Conservation (phyloP, 257 asterid species). For the Solanum clarkiae region DNA sequence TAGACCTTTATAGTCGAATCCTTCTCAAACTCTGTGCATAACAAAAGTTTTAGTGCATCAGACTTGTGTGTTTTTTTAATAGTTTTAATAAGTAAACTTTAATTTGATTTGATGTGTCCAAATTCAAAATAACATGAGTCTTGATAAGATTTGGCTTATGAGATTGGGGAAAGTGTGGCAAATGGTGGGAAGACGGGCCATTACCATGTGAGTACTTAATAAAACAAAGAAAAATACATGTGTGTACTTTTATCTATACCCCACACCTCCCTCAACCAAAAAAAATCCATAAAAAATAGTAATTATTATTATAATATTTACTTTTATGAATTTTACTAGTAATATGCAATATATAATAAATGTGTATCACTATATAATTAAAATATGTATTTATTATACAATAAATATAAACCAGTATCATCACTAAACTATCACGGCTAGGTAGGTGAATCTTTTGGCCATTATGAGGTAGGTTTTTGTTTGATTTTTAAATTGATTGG, state of each 20-base stretch:
- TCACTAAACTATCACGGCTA: neutral
- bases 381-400: neutral
- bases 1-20: rapidly evolving
- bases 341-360: neutral
- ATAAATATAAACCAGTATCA: neutral
- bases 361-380: neutral
- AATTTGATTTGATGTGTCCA: neutral
- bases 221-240: neutral
- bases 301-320: too few relatives aligned
- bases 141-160: neutral
- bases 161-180: conserved; percentile 1
- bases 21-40: rapidly evolving
- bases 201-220: conserved; percentile 1
- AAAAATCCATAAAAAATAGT: neutral
- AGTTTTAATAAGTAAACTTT: neutral
- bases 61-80: too few relatives aligned
- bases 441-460: neutral
- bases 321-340: neutral
- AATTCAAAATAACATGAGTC: neutral
- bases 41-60: too few relatives aligned
- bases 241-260: neutral
- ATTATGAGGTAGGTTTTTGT: neutral
- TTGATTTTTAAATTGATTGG: neutral
- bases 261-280: neutral
- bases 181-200: conserved; percentile 5